Evolutionary conservation across 352 stramenopile genomes (phyloP), one percentile per base, ranked within the genome.

Genomic region (Pythium coloratum): DNA sequence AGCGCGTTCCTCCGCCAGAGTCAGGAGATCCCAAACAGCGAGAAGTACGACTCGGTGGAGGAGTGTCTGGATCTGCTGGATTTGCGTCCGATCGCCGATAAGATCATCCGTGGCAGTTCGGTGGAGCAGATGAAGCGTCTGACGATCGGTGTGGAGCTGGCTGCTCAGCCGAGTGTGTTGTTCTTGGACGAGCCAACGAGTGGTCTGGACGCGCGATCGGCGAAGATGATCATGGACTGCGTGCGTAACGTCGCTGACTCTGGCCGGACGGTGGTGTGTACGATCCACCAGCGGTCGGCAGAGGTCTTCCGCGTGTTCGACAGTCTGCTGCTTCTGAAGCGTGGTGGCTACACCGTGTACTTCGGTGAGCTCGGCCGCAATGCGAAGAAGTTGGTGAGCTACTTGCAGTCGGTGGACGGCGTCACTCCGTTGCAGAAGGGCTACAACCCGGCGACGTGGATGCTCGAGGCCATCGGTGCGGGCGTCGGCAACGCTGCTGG

Each of bases 71-170:
- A 79, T 1, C 26, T 85, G 26, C 55, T 82, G 33, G 73, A 74
- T 33, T 54, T 82, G 57, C 66, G 53, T 33, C 32, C 51, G 4
- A 73, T 81, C 46, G 76, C 73, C 13, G 71, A 84, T 44, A 55
- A 63, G 26, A 69, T 72, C 20, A 75, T 84, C 47, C 74, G 66
- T n/a, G 71, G 71, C 26, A 26, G 62, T 13, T 77, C 71, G 2
- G 55, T 62, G 0, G 73, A 79, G 65, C 69, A 77, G 51, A 30
- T 73, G 57, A 83, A 83, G 64, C 70, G 76, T n/a, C 42, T 83
- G 6, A 81, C 73, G 38, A 90, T 97, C 30, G 93, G 82, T 38
- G 84, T 98, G 10, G 93, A 98, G 53, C 73, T 98, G 36, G 86
- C 93, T 5, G 82, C 82, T 2, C 81, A 90, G 36, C 79, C 91